phyloP scores from a whole-genome alignment of 2,329 filamentous ascomycete genomes.

The Ophiostoma novo-ulmi region DNA sequence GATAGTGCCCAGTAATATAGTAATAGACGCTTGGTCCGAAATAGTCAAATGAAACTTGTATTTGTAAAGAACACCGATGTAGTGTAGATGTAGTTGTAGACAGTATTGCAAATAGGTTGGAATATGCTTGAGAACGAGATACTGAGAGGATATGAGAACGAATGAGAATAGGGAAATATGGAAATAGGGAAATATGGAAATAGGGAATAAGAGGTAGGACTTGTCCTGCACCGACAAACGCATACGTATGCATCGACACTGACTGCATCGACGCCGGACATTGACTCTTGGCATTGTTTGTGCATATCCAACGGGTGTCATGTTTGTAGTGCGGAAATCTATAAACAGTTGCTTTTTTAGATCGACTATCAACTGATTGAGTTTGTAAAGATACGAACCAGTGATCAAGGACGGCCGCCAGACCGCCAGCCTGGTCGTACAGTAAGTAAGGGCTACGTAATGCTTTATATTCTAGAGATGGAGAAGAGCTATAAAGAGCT shows the following conservation, averaged over 20 bases:
- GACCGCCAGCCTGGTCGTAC: neutral
- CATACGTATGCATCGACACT: neutral
- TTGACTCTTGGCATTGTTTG: neutral
- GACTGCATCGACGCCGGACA: conserved; percentile 5
- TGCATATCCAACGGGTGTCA: neutral
- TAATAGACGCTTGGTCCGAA: neutral
- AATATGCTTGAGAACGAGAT: no score
- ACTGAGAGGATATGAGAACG: neutral
- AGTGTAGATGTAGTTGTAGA: neutral
- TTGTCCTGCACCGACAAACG: neutral
- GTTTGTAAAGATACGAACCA: neutral
- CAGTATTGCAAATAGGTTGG: no score
- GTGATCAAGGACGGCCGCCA: neutral
- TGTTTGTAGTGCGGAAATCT: neutral
- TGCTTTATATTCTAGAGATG: neutral
- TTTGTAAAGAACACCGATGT: neutral
- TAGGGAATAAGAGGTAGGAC: neutral
- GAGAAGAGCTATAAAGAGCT: neutral
- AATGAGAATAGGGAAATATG: neutral
- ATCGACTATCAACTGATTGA: neutral
- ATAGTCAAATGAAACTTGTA: neutral
- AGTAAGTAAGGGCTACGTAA: neutral
- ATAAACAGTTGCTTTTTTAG: neutral
- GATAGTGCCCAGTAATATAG: neutral
- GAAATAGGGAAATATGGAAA: neutral